Evolutionary conservation across 2,329 filamentous ascomycete genomes (phyloP), one percentile per base, ranked within the genome.

Genomic region (Colletotrichum tropicicola): DNA sequence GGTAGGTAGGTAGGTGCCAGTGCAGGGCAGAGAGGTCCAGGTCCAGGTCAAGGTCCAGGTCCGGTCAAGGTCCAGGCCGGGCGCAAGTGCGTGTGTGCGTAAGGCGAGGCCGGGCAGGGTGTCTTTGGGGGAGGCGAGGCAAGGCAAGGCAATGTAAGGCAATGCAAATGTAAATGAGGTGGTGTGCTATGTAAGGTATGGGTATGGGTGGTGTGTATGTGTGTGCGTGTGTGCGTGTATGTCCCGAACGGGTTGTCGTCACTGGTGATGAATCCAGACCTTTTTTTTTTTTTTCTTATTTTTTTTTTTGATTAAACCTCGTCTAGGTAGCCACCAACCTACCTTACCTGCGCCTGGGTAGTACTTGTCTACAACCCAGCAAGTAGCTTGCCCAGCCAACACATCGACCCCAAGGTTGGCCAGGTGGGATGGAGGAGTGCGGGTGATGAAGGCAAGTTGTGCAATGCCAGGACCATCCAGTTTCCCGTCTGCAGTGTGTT

Each of bases 31-130:
- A 15, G 37, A 41, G 12, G 47, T 59, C 37, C 35, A 52, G 47
- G 47, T 52, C 35, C n/a, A 51, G 23, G 55, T 59, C 32, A 12
- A 58, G 35, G 28, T 32, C 3, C 30, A 10, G 32, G 32, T 35
- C 32, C 32, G n/a, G 54, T 52, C 51, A 12, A 61, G 47, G 60
- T 62, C 53, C 55, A 64, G 55, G 30, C 61, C 61, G 32, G 61
- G 61, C 48, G 43, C 51, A 48, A 21, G 56, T 55, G 57, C 51
- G 35, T 51, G 49, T 62, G 44, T n/a, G n/a, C n/a, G n/a, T n/a
- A n/a, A n/a, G n/a, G n/a, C n/a, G n/a, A n/a, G n/a, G n/a, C n/a
- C n/a, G n/a, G n/a, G n/a, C n/a, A n/a, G n/a, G n/a, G n/a, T n/a
- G n/a, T n/a, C n/a, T n/a, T n/a, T n/a, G n/a, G n/a, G n/a, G n/a